phyloP scores from a whole-genome alignment of 306 rosid genomes.

The Sicyos edulis region DNA sequence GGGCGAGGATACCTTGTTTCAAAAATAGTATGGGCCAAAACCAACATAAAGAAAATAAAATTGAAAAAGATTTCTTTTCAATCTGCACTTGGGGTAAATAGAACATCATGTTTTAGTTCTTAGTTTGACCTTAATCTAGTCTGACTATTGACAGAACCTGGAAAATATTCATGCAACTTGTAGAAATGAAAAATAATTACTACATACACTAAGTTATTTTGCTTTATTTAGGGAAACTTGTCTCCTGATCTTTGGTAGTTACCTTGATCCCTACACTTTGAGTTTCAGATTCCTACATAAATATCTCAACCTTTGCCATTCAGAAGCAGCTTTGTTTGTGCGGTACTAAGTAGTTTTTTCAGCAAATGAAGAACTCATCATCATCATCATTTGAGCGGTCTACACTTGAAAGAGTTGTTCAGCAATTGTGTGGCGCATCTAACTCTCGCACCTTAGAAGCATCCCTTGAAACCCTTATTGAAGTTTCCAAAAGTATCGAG shows the following conservation, averaged over 20 bases:
- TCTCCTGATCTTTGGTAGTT: background rate
- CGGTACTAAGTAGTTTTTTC: background rate
- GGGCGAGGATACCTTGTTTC: too few relatives aligned
- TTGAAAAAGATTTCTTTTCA: background rate
- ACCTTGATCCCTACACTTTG: background rate
- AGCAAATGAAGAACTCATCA: slow-evolving; percentile 30
- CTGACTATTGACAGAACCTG: too few relatives aligned
- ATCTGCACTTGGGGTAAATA: background rate
- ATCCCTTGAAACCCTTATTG: slow-evolving; percentile 40
- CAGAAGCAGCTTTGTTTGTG: background rate
- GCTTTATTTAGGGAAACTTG: background rate
- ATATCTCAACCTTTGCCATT: background rate
- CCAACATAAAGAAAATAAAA: background rate
- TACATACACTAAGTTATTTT: background rate
- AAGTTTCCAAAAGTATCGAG: slow-evolving; percentile 36
- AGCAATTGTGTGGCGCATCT: slow-evolving; percentile 32
- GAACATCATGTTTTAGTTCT: background rate
- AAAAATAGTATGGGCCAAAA: too few relatives aligned
- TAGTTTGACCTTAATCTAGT: too few relatives aligned
- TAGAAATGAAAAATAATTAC: background rate
- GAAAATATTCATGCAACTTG: background rate
- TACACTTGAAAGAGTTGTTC: slow-evolving; percentile 32
- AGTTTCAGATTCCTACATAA: background rate
- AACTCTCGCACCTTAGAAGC: slow-evolving; percentile 30
- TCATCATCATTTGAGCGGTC: slow-evolving; percentile 25